Conservation (phyloP, 495 filamentous ascomycete genomes). For the Neurospora discreta region DNA sequence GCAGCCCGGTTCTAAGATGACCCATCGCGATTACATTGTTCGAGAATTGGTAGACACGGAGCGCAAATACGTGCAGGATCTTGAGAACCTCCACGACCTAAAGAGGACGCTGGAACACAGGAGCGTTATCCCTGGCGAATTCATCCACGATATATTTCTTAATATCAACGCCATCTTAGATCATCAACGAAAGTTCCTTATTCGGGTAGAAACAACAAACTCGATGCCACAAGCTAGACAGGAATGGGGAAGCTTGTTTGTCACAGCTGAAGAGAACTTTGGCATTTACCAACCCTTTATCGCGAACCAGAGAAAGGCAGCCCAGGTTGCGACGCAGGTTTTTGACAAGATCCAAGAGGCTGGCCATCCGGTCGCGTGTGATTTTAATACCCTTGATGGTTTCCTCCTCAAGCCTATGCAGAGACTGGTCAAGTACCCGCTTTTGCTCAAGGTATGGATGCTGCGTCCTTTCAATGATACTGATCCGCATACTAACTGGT, state of each 20-base stretch:
- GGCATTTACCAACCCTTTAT: slow-evolving; percentile 92
- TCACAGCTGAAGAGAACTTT: slow-evolving; percentile 65
- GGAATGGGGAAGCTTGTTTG: slow-evolving; percentile 85
- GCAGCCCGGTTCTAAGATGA: slow-evolving; percentile 46
- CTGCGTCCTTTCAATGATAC: neutral
- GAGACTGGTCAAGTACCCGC: slow-evolving; percentile 83
- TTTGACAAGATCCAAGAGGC: slow-evolving; percentile 49
- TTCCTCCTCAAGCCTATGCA: slow-evolving; percentile 97
- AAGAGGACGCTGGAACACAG: slow-evolving; percentile 84
- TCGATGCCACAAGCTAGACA: slow-evolving; percentile 64
- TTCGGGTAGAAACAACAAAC: slow-evolving; percentile 91
- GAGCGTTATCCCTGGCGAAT: slow-evolving; percentile 78
- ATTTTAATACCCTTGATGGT: slow-evolving; percentile 60
- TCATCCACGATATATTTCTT: slow-evolving; percentile 88
- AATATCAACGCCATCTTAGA: slow-evolving; percentile 91
- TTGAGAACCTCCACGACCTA: slow-evolving; percentile 85
- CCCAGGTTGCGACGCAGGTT: slow-evolving; percentile 45
- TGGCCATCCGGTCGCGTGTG: slow-evolving; percentile 44
- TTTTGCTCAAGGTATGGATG: slow-evolving; percentile 65
- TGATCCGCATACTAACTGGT: slow-evolving; percentile 6
- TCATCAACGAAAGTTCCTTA: slow-evolving; percentile 88
- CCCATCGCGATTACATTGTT: slow-evolving; percentile 77
- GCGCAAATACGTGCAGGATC: slow-evolving; percentile 95
- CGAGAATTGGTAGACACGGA: slow-evolving; percentile 88
- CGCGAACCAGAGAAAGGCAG: slow-evolving; percentile 73